These are phyloP conservation scores for Quercus robur DNA, from an alignment of 306 rosid genomes.

Conservation along the genomic window DNA sequence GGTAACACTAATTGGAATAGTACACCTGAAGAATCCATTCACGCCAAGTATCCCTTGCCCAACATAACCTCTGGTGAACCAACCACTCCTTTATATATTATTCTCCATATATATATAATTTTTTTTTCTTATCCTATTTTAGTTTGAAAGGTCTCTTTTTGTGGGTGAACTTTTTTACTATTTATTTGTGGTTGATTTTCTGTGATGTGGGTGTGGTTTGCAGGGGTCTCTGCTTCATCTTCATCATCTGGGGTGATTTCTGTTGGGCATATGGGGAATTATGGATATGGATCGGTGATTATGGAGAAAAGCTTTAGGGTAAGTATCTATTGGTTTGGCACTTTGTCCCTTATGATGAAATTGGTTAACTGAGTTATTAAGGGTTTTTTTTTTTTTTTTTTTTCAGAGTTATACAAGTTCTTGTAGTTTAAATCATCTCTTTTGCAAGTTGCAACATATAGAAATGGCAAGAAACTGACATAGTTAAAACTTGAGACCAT, in stretches of 20 bases:
- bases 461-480: slow-evolving; percentile 14
- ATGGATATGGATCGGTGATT: slow-evolving; percentile 68
- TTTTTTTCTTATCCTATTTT: too few species aligned
- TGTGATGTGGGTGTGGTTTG: neutral
- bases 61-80: slow-evolving; percentile 46
- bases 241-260: slow-evolving; percentile 54
- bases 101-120: neutral
- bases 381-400: too few species aligned
- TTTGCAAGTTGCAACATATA: neutral
- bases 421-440: neutral
- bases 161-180: neutral
- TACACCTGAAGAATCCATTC: slow-evolving; percentile 31
- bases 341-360: neutral
- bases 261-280: slow-evolving; percentile 63
- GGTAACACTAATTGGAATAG: slow-evolving; percentile 35
- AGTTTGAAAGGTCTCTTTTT: neutral
- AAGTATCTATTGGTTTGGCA: slow-evolving; percentile 20
- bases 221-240: slow-evolving; percentile 55
- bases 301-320: slow-evolving; percentile 92
- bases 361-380: neutral
- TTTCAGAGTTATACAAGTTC: neutral
- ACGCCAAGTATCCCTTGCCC: slow-evolving; percentile 37
- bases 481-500: slow-evolving; percentile 16
- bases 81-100: neutral
- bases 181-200: neutral